Conservation (phyloP, 352 stramenopile genomes). For the Labyrinthula sp. region DNA sequence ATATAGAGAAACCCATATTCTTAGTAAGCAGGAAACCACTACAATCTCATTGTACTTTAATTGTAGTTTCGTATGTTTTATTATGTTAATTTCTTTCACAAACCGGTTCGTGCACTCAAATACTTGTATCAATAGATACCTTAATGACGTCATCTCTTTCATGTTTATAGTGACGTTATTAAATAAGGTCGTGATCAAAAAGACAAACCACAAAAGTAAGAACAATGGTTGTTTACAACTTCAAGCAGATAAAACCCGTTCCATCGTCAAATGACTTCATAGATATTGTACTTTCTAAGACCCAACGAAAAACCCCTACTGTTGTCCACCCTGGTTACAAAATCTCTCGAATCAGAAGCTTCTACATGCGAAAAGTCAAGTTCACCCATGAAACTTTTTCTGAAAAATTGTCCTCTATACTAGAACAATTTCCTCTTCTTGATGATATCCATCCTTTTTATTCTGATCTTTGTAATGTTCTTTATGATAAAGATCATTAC, state of each 20-base stretch:
- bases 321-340: conserved; percentile 93
- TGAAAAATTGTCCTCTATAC: conserved; percentile 85
- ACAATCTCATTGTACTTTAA: too few relatives aligned
- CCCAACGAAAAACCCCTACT: conserved; percentile 93
- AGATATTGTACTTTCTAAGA: conserved; percentile 97
- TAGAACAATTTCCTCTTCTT: conserved; percentile 93
- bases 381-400: conserved; percentile 98
- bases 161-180: too few relatives aligned
- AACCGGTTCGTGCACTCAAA: too few relatives aligned
- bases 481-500: conserved; percentile 99
- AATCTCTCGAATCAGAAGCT: conserved; percentile 82
- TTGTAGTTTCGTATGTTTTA: too few relatives aligned
- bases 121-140: too few relatives aligned
- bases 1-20: too few relatives aligned
- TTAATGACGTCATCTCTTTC: too few relatives aligned
- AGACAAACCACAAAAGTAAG: neutral
- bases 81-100: too few relatives aligned
- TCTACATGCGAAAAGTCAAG: conserved; percentile 99
- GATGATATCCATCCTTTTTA: conserved; percentile 97
- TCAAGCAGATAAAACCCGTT: conserved; percentile 96
- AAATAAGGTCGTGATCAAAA: too few relatives aligned
- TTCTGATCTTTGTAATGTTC: conserved; percentile 96
- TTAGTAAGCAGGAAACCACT: too few relatives aligned
- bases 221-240: conserved; percentile 71
- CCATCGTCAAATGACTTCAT: conserved; percentile 86